Evolutionary conservation across 768 basidiomycete genomes (phyloP).

Genomic region (Calocera cornea): DNA sequence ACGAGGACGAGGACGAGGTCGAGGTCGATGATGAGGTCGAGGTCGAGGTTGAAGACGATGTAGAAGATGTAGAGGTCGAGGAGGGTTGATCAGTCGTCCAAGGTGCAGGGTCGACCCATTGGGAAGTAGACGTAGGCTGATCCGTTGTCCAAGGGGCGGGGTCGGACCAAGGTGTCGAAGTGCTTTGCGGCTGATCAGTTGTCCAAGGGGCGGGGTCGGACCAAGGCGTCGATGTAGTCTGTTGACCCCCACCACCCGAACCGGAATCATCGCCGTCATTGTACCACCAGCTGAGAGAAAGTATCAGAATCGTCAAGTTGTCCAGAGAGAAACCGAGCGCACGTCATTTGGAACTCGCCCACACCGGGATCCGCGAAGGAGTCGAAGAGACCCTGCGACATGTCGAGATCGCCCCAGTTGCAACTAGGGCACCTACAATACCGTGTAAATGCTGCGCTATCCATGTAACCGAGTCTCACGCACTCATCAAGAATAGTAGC

Average conservation of each 20-base stretch:
- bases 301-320: background rate
- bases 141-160: background rate
- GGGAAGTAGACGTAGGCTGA: background rate
- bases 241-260: background rate
- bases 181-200: background rate
- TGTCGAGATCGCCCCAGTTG: conserved; percentile 3
- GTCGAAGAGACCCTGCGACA: background rate
- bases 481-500: conserved; percentile 48
- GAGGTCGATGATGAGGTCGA: background rate
- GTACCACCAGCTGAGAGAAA: background rate
- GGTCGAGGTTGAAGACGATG: background rate
- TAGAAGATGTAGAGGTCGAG: background rate
- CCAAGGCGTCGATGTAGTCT: background rate
- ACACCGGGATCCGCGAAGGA: background rate
- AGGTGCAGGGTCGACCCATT: background rate
- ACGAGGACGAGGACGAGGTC: background rate
- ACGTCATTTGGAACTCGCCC: conserved; percentile 10
- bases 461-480: background rate
- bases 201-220: background rate
- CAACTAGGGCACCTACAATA: background rate
- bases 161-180: background rate
- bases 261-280: background rate
- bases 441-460: background rate
- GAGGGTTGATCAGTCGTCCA: background rate
- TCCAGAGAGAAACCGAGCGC: background rate